Evolutionary conservation across 495 filamentous ascomycete genomes (phyloP).

Genomic region (Jackrogersella multiformis): DNA sequence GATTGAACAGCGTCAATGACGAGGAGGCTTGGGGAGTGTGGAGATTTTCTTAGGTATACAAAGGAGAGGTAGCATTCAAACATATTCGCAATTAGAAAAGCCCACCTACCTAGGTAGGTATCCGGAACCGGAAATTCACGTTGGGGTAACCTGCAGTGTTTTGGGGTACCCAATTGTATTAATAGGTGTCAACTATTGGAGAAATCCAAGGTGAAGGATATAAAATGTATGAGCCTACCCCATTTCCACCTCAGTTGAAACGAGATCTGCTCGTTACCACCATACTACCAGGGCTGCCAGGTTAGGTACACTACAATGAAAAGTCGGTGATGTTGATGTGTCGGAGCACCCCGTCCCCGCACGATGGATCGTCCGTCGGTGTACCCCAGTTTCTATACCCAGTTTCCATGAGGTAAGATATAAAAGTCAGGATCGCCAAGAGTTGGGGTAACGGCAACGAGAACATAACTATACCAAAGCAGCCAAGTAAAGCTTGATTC

Average conservation of each 20-base stretch:
- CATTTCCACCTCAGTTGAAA: not conserved
- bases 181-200: too few relatives aligned
- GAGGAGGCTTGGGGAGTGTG: slow-evolving; percentile 28
- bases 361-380: slow-evolving; percentile 2
- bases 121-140: too few relatives aligned
- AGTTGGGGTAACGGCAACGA: slow-evolving; percentile 9
- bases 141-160: too few relatives aligned
- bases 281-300: too few relatives aligned
- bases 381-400: slow-evolving; percentile 16
- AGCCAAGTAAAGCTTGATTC: slow-evolving; percentile 22
- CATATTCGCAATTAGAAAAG: not conserved
- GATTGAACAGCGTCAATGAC: slow-evolving; percentile 27
- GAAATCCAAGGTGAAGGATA: not conserved
- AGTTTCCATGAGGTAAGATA: slow-evolving; percentile 1
- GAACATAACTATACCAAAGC: too few relatives aligned
- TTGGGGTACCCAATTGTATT: too few relatives aligned
- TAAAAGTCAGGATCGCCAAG: slow-evolving; percentile 18
- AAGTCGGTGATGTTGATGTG: not conserved
- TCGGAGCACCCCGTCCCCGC: slow-evolving; percentile 19
- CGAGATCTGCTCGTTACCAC: not conserved
- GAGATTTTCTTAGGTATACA: slow-evolving; percentile 11
- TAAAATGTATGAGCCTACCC: not conserved
- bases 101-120: too few relatives aligned
- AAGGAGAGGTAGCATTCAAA: not conserved
- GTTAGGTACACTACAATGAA: not conserved